Percentiles rank a stretch among this genome's conserved stretches.
phyloP scores from a whole-genome alignment of 2,329 filamentous ascomycete species.

The Graphilbum ipis-grandicollis region DNA sequence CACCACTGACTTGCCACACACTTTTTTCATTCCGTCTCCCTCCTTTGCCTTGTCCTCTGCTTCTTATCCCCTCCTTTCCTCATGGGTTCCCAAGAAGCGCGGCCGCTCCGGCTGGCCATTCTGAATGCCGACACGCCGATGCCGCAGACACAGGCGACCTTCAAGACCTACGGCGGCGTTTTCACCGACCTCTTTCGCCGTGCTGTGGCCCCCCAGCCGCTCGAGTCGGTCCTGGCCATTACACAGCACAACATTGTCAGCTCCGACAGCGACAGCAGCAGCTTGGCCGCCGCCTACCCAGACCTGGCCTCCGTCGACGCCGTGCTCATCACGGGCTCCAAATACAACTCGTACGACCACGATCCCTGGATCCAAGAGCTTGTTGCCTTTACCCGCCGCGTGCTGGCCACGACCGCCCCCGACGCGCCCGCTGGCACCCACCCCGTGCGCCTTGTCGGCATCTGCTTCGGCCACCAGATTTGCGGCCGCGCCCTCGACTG shows the following conservation, averaged over 20 bases:
- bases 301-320: slow-evolving; percentile 60
- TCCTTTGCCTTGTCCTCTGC: not conserved
- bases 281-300: slow-evolving; percentile 43
- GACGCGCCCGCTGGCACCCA: slow-evolving; percentile 23
- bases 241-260: slow-evolving; percentile 55
- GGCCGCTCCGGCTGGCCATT: slow-evolving; percentile 62
- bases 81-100: slow-evolving; percentile 12
- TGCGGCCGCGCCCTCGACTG: slow-evolving; percentile 54
- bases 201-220: slow-evolving; percentile 26
- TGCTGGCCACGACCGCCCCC: slow-evolving; percentile 18
- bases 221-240: slow-evolving; percentile 35
- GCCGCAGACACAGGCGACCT: slow-evolving; percentile 42
- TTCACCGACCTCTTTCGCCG: slow-evolving; percentile 44
- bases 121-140: slow-evolving; percentile 76
- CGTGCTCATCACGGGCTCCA: slow-evolving; percentile 63
- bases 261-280: slow-evolving; percentile 52
- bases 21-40: not conserved
- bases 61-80: not conserved
- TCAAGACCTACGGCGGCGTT: slow-evolving; percentile 55
- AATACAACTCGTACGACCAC: slow-evolving; percentile 56
- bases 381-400: slow-evolving; percentile 45
- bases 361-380: slow-evolving; percentile 61
- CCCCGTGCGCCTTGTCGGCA: slow-evolving; percentile 54
- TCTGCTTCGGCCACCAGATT: slow-evolving; percentile 84
- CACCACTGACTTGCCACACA: no score